A percentile compares a stretch with the other conserved stretches of the same genome.
These are phyloP conservation scores for Suillus plorans DNA, from an alignment of 768 basidiomycete species.

Conservation along the genomic window DNA sequence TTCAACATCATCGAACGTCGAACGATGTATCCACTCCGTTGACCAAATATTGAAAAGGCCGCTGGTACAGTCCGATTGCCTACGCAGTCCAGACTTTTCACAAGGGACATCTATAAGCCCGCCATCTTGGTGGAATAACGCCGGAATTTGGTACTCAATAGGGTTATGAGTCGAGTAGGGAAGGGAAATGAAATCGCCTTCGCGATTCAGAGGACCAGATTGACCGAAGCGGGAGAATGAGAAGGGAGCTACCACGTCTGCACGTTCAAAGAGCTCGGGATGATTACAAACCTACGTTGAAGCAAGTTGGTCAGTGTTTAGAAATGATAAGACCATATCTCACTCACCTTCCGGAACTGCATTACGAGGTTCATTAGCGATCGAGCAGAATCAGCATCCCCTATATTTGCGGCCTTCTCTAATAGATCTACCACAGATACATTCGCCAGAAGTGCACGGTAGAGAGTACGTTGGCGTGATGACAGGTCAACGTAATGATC, in stretches of 20 bases:
- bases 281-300: conserved; percentile 86
- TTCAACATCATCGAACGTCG: conserved; percentile 54
- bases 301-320: background rate
- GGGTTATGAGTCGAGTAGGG: conserved; percentile 89
- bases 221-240: conserved; percentile 83
- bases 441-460: conserved; percentile 86
- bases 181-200: conserved; percentile 80
- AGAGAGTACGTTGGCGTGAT: conserved; percentile 87
- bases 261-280: conserved; percentile 95
- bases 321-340: conserved; percentile 1
- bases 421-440: conserved; percentile 94
- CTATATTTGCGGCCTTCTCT: conserved; percentile 88
- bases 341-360: conserved; percentile 93
- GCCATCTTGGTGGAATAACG: conserved; percentile 74
- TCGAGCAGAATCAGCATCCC: conserved; percentile 88
- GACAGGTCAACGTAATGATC: conserved; percentile 95
- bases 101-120: conserved; percentile 67
- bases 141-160: conserved; percentile 76
- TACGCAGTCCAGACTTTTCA: conserved; percentile 46
- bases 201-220: conserved; percentile 79
- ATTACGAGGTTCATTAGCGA: conserved; percentile 99
- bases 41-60: conserved; percentile 91
- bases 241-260: conserved; percentile 92
- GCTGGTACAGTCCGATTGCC: conserved; percentile 54
- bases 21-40: conserved; percentile 73